These are phyloP conservation scores for Reticulascus tulasneorum DNA, from an alignment of 2,329 filamentous ascomycete genomes.

Conservation along the genomic window DNA sequence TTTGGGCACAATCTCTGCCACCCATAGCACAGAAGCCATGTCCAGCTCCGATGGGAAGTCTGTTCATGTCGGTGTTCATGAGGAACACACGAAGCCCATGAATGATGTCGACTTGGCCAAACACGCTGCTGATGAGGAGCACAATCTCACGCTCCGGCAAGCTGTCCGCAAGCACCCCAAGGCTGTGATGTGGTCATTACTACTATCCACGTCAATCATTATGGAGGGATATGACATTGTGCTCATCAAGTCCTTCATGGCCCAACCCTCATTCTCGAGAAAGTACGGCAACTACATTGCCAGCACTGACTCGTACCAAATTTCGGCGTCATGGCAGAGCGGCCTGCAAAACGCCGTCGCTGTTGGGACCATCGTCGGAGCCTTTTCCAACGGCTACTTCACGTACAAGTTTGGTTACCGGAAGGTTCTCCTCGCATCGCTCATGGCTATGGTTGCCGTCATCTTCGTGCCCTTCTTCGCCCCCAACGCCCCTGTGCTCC, in stretches of 20 bases:
- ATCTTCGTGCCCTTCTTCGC: constrained; percentile 46
- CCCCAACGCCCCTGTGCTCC: constrained; percentile 28
- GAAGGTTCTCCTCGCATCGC: constrained; percentile 36
- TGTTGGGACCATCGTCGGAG: constrained; percentile 44
- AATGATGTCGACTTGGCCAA: too few relatives aligned
- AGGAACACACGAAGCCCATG: too few relatives aligned
- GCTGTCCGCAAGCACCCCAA: too few relatives aligned
- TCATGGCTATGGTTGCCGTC: constrained; percentile 33
- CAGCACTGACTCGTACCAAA: constrained; percentile 24
- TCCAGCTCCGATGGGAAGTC: too few relatives aligned
- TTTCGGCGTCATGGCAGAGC: constrained; percentile 47
- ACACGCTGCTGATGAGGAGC: too few relatives aligned
- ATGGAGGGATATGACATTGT: constrained; percentile 38
- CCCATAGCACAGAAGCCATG: too few relatives aligned
- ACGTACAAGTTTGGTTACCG: constrained; percentile 39
- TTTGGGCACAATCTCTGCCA: too few relatives aligned
- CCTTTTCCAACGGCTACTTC: constrained; percentile 41
- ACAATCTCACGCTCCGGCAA: too few relatives aligned
- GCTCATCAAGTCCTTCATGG: constrained; percentile 30
- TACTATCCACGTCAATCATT: constrained; percentile 32
- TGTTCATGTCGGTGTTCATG: too few relatives aligned
- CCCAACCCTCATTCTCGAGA: constrained; percentile 27
- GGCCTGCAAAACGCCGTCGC: constrained; percentile 39
- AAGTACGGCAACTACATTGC: constrained; percentile 19
- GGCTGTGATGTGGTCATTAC: constrained; percentile 30